Conservation (phyloP, 2,329 filamentous ascomycete species). For the Endoconidiophora polonica region DNA sequence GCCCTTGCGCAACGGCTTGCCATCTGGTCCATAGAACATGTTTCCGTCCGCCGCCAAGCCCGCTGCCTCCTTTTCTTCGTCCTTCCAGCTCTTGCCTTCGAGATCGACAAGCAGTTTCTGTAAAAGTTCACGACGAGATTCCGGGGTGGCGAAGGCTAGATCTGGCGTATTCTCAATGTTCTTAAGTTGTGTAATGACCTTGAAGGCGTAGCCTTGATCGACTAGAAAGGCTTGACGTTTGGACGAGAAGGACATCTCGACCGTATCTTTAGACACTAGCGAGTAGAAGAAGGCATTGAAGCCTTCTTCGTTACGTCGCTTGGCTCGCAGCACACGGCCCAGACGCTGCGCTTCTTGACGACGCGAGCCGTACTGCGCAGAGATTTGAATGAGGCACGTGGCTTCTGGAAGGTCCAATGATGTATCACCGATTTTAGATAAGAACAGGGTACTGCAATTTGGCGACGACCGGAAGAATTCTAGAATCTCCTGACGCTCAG, state of each 20-base stretch:
- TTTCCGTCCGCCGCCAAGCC: slow-evolving; percentile 12
- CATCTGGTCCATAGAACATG: slow-evolving; percentile 16
- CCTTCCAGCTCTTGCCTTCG: slow-evolving; percentile 26
- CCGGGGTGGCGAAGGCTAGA: slow-evolving; percentile 62
- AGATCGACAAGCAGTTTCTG: slow-evolving; percentile 81
- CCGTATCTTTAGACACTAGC: slow-evolving; percentile 88
- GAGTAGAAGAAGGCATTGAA: slow-evolving; percentile 99
- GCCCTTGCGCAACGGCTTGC: slow-evolving; percentile 15
- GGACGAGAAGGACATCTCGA: slow-evolving; percentile 95
- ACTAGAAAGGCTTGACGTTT: slow-evolving; percentile 95
- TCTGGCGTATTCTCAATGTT: slow-evolving; percentile 74
- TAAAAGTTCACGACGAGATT: slow-evolving; percentile 70
- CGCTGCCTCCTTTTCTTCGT: slow-evolving; percentile 11
- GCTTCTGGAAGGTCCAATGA: slow-evolving; percentile 95
- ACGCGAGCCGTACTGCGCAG: slow-evolving; percentile 90
- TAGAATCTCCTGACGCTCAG: slow-evolving; percentile 70
- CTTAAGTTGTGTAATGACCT: slow-evolving; percentile 89
- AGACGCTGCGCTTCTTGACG: slow-evolving; percentile 91
- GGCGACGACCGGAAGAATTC: slow-evolving; percentile 94
- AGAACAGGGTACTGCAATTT: slow-evolving; percentile 76
- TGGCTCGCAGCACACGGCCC: slow-evolving; percentile 83
- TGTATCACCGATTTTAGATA: slow-evolving; percentile 95
- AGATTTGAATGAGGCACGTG: slow-evolving; percentile 92
- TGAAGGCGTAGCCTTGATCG: slow-evolving; percentile 97
- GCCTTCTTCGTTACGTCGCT: slow-evolving; percentile 89